Evolutionary conservation across 2,329 filamentous ascomycete species (phyloP).

Genomic region (Ophiostoma australiae): DNA sequence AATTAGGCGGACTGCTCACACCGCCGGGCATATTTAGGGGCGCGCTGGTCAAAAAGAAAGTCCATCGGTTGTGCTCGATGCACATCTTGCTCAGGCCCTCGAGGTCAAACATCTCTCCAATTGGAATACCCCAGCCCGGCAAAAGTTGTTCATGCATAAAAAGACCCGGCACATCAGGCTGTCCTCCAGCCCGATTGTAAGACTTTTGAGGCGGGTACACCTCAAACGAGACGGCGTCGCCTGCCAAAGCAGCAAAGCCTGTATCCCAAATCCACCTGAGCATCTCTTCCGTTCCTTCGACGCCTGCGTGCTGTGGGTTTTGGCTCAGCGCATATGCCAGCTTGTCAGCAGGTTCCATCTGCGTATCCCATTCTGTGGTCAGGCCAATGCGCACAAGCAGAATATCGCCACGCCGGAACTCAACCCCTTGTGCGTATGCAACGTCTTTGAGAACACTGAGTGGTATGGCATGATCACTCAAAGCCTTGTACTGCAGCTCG

Average conservation of each 20-base stretch:
- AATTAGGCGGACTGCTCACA: constrained; percentile 27
- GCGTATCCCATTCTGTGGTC: constrained; percentile 49
- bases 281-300: constrained; percentile 38
- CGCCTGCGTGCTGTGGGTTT: constrained; percentile 36
- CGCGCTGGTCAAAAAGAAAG: constrained; percentile 45
- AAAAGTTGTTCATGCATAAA: constrained; percentile 25
- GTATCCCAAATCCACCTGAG: constrained; percentile 45
- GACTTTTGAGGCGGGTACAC: constrained; percentile 32
- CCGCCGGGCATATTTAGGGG: constrained; percentile 24
- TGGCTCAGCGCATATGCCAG: constrained; percentile 25
- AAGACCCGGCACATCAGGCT: neutral
- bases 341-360: constrained; percentile 30
- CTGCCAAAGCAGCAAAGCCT: constrained; percentile 44
- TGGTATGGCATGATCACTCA: constrained; percentile 40
- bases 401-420: constrained; percentile 48
- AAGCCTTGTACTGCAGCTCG: constrained; percentile 32
- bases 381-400: constrained; percentile 44
- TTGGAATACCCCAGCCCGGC: constrained; percentile 24
- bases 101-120: constrained; percentile 25
- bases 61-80: constrained; percentile 46
- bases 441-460: constrained; percentile 32
- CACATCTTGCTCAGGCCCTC: constrained; percentile 22
- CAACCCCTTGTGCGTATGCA: constrained; percentile 41
- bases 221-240: constrained; percentile 34
- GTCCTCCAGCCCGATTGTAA: neutral